phyloP scores from a whole-genome alignment of 176 grass and related monocot genomes.

The Rhynchospora breviuscula region DNA sequence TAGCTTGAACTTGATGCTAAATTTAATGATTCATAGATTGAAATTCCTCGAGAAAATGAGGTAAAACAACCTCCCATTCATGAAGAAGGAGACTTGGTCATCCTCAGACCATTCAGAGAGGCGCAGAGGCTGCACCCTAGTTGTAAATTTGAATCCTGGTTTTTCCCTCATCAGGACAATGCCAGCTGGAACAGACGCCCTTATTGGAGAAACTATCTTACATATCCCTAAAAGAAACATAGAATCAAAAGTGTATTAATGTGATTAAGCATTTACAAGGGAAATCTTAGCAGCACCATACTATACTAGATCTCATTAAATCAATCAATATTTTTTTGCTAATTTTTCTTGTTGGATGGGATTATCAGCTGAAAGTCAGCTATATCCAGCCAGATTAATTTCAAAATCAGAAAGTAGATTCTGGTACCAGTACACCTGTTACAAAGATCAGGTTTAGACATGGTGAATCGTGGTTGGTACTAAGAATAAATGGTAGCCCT shows the following conservation, averaged over 20 bases:
- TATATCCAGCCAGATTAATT: neutral
- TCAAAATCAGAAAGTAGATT: neutral
- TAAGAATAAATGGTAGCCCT: neutral
- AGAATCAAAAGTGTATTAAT: neutral
- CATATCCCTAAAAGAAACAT: slow-evolving; percentile 59
- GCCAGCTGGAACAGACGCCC: slow-evolving; percentile 81
- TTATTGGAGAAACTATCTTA: slow-evolving; percentile 77
- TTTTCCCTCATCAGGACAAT: slow-evolving; percentile 76
- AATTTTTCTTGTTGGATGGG: neutral
- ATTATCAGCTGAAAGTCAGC: neutral
- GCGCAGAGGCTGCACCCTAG: slow-evolving; percentile 86
- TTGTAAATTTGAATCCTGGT: slow-evolving; percentile 86
- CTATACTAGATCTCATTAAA: neutral
- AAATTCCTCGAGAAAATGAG: neutral
- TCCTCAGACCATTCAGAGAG: slow-evolving; percentile 82
- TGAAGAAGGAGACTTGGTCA: slow-evolving; percentile 78
- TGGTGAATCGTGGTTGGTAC: neutral
- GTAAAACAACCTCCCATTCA: slow-evolving; percentile 76
- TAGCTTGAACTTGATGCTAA: neutral
- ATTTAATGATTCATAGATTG: neutral
- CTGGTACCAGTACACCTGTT: neutral
- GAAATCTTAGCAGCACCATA: neutral
- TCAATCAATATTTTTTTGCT: neutral
- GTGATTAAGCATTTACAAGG: neutral
- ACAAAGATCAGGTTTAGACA: neutral